These are phyloP conservation scores for Pseudogymnoascus verrucosus DNA, from an alignment of 2,329 filamentous ascomycete species.

Conservation along the genomic window DNA sequence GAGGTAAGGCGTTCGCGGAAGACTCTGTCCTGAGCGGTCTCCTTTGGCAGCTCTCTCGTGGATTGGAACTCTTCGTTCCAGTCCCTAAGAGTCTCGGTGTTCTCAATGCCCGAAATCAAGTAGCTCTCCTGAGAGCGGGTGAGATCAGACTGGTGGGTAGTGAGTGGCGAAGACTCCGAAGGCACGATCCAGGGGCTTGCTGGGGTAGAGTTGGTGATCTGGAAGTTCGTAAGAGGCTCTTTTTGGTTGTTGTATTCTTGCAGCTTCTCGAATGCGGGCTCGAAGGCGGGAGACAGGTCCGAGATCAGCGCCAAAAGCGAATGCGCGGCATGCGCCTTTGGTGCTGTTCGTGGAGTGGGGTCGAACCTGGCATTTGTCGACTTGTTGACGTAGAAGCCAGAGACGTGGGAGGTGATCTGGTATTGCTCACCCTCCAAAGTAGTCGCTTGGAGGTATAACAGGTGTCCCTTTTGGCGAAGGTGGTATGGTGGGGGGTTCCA, in stretches of 20 bases:
- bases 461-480: conserved; percentile 81
- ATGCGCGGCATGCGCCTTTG: conserved; percentile 73
- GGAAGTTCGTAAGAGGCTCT: conserved; percentile 86
- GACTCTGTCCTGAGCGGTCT: conserved; percentile 88
- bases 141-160: conserved; percentile 70
- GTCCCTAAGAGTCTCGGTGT: conserved; percentile 86
- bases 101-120: conserved; percentile 82
- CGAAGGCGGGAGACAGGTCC: conserved; percentile 76
- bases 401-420: conserved; percentile 87
- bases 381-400: conserved; percentile 95
- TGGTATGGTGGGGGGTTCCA: conserved; percentile 97
- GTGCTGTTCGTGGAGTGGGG: conserved; percentile 68
- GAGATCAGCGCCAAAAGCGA: conserved; percentile 76
- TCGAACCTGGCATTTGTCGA: conserved; percentile 94
- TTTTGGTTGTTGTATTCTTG: conserved; percentile 78
- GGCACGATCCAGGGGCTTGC: conserved; percentile 88
- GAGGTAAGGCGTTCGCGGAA: conserved; percentile 90
- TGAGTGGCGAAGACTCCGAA: conserved; percentile 53
- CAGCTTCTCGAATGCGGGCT: conserved; percentile 64
- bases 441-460: conserved; percentile 81
- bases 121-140: conserved; percentile 90
- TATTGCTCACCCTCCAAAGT: conserved; percentile 93
- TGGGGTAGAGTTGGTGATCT: conserved; percentile 90
- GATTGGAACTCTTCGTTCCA: conserved; percentile 99
- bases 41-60: conserved; percentile 86